Conservation (phyloP, 1,284 basidiomycete species). For the Cystobasidium sp. region DNA sequence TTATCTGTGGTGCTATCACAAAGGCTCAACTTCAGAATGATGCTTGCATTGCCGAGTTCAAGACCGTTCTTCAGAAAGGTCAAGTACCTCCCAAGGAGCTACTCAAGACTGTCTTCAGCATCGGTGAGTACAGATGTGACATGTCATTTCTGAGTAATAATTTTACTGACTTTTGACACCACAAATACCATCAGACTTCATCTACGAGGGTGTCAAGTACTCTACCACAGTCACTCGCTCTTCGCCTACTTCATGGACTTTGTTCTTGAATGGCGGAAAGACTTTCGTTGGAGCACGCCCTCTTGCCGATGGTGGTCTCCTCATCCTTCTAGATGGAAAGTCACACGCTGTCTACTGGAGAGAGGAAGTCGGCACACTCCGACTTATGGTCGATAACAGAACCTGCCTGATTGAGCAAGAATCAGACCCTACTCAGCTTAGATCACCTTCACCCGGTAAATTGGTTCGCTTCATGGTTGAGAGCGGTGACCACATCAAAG, state of each 20-base stretch:
- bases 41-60: conserved; percentile 90
- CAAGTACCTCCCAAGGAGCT: conserved; percentile 94
- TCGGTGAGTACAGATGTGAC: conserved; percentile 67
- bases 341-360: conserved; percentile 98
- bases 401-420: conserved; percentile 99
- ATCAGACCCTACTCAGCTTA: conserved; percentile 96
- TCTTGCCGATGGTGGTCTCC: conserved; percentile 91
- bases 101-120: conserved; percentile 93
- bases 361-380: conserved; percentile 93
- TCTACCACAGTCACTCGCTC: conserved; percentile 94
- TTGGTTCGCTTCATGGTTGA: conserved; percentile 93
- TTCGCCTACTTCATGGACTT: conserved; percentile 83
- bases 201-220: conserved; percentile 95
- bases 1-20: conserved; percentile 95
- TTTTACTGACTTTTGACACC: neutral
- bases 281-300: conserved; percentile 87
- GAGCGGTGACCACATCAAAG: conserved; percentile 93
- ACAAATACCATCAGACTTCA: conserved; percentile 64
- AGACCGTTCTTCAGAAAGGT: conserved; percentile 94
- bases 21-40: conserved; percentile 92
- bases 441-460: conserved; percentile 96
- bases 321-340: conserved; percentile 87
- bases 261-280: conserved; percentile 93
- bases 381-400: conserved; percentile 94
- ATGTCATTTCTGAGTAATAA: neutral